Base-by-base conservation (phyloP, 1,284 basidiomycete genomes). In the Rhodotorula glutinis region DNA sequence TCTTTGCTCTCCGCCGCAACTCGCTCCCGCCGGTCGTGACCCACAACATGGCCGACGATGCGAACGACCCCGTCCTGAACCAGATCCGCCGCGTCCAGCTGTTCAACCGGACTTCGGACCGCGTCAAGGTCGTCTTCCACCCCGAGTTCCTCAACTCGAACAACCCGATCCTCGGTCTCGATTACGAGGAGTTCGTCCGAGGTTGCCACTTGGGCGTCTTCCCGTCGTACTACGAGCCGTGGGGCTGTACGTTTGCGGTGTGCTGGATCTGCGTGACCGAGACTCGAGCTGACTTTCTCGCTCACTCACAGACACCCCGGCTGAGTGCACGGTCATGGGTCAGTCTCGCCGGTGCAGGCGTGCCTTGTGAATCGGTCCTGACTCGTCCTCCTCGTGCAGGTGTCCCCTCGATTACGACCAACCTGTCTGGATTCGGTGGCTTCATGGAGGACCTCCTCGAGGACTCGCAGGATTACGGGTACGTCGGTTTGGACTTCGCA, bases 161-260 rank as follows among this genome's bases (percentile, higher is more conserved):
- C 82, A 97, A 98, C 81, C 95, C 95, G 0, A 96, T 98, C 66
- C 82, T 98, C 29, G 93, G 93, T 3, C 83, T 98, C 70, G 95
- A 98, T 79, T 98, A 98, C 78, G 95, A 98, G 79, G 95, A 98
- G 81, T 98, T 98, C 78, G 95, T 98, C 21, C 84, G 95, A 73
- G 95, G 95, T 4, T 98, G 95, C 78, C 95, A 98, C 82, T 81
- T 98, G 67, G 95, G 95, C 69, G 94, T 98, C 47, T 98, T 98
- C 85, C 93, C 95, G 2, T 92, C 90, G 74, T 98, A 98, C 78
- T 85, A 83, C 79, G 92, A 93, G 79, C 92, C 92, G 5, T 94
- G 92, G 91, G 0, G 66, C 44, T 68, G 66, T 68, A 56, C 43
- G 66, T 64, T 38, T 8, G 17, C 13, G 44, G 7, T 5, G 25